Conservation (phyloP, 306 rosid genomes). For the Prunus campanulata region DNA sequence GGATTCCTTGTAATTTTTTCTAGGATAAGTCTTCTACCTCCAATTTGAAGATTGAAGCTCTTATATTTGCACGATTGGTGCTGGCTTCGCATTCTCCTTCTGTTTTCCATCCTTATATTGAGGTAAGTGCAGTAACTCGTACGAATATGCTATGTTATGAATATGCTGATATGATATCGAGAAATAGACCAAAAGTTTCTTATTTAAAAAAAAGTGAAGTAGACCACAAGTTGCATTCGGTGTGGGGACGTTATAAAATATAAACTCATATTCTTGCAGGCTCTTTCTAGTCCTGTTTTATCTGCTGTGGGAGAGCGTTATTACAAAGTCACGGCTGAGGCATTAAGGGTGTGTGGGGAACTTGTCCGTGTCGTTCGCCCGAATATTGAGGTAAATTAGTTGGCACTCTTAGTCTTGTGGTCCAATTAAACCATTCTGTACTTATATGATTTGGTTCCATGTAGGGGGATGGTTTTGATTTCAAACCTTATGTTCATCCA, state of each 20-base stretch:
- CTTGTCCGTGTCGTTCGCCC: conserved; percentile 95
- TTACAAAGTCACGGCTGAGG: conserved; percentile 99
- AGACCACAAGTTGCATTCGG: neutral
- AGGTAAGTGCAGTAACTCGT: conserved; percentile 41
- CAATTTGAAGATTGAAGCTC: conserved; percentile 96
- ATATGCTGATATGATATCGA: neutral
- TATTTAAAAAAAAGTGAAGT: neutral
- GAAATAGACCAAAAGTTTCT: no score
- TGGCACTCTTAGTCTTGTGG: conserved; percentile 17
- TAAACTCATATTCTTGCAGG: conserved; percentile 41
- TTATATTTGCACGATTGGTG: conserved; percentile 83
- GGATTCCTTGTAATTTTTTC: conserved; percentile 6
- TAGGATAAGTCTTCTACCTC: conserved; percentile 98
- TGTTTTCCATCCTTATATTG: conserved; percentile 88
- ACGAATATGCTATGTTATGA: neutral
- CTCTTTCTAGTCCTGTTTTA: conserved; percentile 92
- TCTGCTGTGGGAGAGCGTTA: conserved; percentile 98
- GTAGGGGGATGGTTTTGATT: conserved; percentile 77
- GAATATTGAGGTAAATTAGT: conserved; percentile 62
- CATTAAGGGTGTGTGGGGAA: conserved; percentile 94
- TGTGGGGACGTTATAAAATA: neutral
- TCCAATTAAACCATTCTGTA: conserved; percentile 22
- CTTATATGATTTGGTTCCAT: conserved; percentile 23
- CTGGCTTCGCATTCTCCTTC: conserved; percentile 91
- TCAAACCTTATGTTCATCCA: conserved; percentile 82